These are phyloP conservation scores for Ilyonectria robusta DNA, from an alignment of 2,329 filamentous ascomycete species.

Conservation along the genomic window DNA sequence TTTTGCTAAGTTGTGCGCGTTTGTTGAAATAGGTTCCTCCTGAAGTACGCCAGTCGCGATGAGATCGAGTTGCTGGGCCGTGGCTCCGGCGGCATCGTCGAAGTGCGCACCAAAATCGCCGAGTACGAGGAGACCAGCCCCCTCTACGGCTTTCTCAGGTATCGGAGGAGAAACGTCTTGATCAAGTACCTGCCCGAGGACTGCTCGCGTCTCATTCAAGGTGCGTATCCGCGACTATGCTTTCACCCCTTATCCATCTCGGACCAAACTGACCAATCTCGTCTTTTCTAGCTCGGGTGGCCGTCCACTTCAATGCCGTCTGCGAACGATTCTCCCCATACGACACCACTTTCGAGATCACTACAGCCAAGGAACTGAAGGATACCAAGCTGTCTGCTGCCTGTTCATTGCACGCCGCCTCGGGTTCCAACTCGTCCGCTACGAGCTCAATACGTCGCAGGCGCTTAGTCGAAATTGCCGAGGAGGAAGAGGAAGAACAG, in stretches of 20 bases:
- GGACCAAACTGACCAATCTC: slow-evolving; percentile 35
- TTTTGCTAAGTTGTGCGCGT: slow-evolving; percentile 38
- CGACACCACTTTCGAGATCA: slow-evolving; percentile 86
- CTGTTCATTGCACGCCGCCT: slow-evolving; percentile 90
- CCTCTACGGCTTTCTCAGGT: slow-evolving; percentile 91
- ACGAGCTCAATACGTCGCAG: slow-evolving; percentile 83
- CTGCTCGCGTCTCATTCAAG: slow-evolving; percentile 92
- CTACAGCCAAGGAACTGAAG: slow-evolving; percentile 82
- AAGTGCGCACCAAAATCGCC: slow-evolving; percentile 84
- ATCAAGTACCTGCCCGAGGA: slow-evolving; percentile 94
- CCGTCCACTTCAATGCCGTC: slow-evolving; percentile 78
- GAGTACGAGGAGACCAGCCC: slow-evolving; percentile 88
- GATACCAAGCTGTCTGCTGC: slow-evolving; percentile 90
- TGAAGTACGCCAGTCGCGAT: slow-evolving; percentile 92
- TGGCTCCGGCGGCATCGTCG: slow-evolving; percentile 86
- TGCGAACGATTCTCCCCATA: slow-evolving; percentile 85
- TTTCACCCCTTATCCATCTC: slow-evolving; percentile 13
- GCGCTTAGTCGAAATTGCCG: slow-evolving; percentile 92
- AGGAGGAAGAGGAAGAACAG: slow-evolving; percentile 86
- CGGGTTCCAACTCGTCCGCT: slow-evolving; percentile 87
- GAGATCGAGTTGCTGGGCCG: slow-evolving; percentile 83
- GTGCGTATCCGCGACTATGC: slow-evolving; percentile 64
- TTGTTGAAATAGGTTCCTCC: slow-evolving; percentile 80
- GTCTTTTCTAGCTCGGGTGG: slow-evolving; percentile 77
- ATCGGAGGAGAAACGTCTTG: slow-evolving; percentile 89